These are phyloP conservation scores for Nitzschia putrida DNA, from an alignment of 108 stramenopile genomes.

Conservation along the genomic window DNA sequence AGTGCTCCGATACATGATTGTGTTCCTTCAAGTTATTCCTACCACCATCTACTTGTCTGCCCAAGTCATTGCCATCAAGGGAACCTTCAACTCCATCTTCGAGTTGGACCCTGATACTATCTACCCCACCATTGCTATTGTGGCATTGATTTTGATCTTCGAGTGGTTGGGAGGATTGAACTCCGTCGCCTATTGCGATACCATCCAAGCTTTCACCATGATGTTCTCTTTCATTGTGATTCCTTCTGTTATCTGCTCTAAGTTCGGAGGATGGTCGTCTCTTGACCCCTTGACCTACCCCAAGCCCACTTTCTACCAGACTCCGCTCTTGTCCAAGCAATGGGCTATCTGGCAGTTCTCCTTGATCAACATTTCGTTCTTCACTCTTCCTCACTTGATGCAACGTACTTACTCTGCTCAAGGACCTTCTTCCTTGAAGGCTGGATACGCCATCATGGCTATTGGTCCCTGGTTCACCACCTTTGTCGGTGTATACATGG, in stretches of 20 bases:
- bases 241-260: conserved; percentile 4
- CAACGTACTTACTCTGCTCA: conserved; percentile 27
- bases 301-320: conserved; percentile 23
- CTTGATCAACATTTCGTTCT: conserved; percentile 27
- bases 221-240: conserved; percentile 19
- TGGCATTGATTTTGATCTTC: conserved; percentile 25
- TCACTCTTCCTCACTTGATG: conserved; percentile 31
- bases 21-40: no score
- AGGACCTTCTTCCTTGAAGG: conserved; percentile 10
- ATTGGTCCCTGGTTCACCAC: no score
- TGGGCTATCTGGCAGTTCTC: conserved; percentile 28
- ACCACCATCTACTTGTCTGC: no score
- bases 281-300: conserved; percentile 19
- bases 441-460: no score
- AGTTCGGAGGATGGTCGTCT: conserved; percentile 23
- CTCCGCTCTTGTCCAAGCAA: conserved; percentile 7
- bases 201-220: no score
- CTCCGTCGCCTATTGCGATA: conserved; percentile 25
- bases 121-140: conserved; percentile 26
- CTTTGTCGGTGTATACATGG: no score
- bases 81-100: no score
- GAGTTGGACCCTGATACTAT: conserved; percentile 15
- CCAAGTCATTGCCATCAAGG: no score
- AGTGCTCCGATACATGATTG: no score
- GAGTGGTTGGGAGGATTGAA: conserved; percentile 38